A percentile compares a stretch with the other conserved stretches of the same genome.
phyloP scores from a whole-genome alignment of 192 early-diverging fungal species.

The Entomortierella beljakovae region DNA sequence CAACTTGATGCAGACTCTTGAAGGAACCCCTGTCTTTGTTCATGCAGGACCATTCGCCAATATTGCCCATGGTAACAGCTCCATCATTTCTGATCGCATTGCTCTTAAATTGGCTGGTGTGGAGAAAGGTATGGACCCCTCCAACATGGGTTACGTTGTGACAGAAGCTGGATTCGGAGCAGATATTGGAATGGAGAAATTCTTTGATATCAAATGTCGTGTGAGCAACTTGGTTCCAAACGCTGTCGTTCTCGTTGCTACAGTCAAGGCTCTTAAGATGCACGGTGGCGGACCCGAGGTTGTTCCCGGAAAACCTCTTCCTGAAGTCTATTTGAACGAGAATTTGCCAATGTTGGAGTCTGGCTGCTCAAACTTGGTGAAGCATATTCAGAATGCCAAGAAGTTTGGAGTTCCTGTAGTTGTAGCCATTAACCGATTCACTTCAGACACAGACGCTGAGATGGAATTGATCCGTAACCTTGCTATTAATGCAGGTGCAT shows the following conservation, averaged over 20 bases:
- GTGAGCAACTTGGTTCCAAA: slow-evolving; percentile 88
- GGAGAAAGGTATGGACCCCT: slow-evolving; percentile 63
- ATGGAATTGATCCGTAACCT: slow-evolving; percentile 77
- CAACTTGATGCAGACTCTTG: slow-evolving; percentile 99
- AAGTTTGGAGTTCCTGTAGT: slow-evolving; percentile 92
- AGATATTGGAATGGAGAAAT: slow-evolving; percentile 99
- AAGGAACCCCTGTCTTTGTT: slow-evolving; percentile 98
- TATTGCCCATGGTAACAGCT: slow-evolving; percentile 98
- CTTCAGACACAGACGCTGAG: slow-evolving; percentile 89
- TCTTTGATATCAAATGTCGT: slow-evolving; percentile 99
- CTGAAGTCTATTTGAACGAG: slow-evolving; percentile 90
- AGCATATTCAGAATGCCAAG: slow-evolving; percentile 92
- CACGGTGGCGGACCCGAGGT: slow-evolving; percentile 97
- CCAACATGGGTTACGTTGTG: slow-evolving; percentile 86
- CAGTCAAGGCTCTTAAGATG: slow-evolving; percentile 95
- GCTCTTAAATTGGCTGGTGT: slow-evolving; percentile 93
- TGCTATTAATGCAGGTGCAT: slow-evolving; percentile 88
- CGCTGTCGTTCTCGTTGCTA: slow-evolving; percentile 93
- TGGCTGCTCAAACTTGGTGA: slow-evolving; percentile 88
- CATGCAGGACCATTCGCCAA: slow-evolving; percentile 99
- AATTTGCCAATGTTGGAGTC: slow-evolving; percentile 85
- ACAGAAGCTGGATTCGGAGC: slow-evolving; percentile 99
- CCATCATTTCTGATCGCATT: slow-evolving; percentile 95
- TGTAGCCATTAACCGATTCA: slow-evolving; percentile 93
- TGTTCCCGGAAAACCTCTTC: slow-evolving; percentile 88